These are phyloP conservation scores for Kodamaea sagamina DNA, from an alignment of 805 yeast genomes.

Conservation along the genomic window DNA sequence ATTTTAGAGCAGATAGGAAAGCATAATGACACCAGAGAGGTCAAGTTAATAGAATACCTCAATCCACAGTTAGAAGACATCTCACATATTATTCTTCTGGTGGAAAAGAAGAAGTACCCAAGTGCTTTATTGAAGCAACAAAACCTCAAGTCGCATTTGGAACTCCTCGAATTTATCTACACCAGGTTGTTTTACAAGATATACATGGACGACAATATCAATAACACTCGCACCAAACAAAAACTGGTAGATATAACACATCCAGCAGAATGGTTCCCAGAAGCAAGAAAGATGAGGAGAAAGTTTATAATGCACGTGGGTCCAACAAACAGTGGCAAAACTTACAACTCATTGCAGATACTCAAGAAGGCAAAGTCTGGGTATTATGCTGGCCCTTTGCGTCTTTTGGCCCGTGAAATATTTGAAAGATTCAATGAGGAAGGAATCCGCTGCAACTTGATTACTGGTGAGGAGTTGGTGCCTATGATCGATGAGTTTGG, in stretches of 20 bases:
- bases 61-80: constrained; percentile 31
- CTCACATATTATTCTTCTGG: constrained; percentile 21
- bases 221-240: constrained; percentile 1
- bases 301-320: constrained; percentile 92
- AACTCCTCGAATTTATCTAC: constrained; percentile 25
- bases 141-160: constrained; percentile 19
- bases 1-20: not conserved
- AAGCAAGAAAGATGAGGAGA: constrained; percentile 76
- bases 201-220: constrained; percentile 17
- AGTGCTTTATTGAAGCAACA: constrained; percentile 19
- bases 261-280: constrained; percentile 72
- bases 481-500: constrained; percentile 70
- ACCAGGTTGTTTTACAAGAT: constrained; percentile 28
- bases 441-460: constrained; percentile 72
- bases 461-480: constrained; percentile 95
- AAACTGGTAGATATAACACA: constrained; percentile 30
- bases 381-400: constrained; percentile 90
- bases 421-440: constrained; percentile 75
- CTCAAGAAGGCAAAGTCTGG: constrained; percentile 71
- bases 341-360: constrained; percentile 75
- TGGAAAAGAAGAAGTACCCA: constrained; percentile 23
- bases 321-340: constrained; percentile 96
- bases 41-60: constrained; percentile 17
- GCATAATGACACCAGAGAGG: not conserved
- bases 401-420: constrained; percentile 88